Evolutionary conservation across 495 filamentous ascomycete genomes (phyloP), one percentile per base, ranked within the genome.

Genomic region (Pseudotulostoma volvatum): DNA sequence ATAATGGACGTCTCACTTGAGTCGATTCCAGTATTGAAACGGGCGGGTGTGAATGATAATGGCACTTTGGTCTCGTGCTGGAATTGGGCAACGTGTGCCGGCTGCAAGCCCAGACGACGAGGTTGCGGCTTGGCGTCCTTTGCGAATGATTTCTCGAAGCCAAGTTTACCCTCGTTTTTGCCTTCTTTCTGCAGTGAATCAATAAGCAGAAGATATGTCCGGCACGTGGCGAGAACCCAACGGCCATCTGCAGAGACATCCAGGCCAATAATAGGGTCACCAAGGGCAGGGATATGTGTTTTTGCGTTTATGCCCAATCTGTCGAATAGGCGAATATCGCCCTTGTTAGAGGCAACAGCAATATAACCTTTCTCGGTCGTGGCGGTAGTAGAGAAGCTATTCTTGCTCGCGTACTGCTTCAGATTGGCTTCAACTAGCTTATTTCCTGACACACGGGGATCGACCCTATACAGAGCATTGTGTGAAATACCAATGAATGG

Each of bases 301-400:
- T 97, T 97, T 13, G 90, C 90, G 49, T 93, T 93, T 60, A 96
- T 88, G 9, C 92, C 92, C 1, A 96, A 73, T 21, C 84, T 81
- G 57, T 97, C 92, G 51, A 96, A 96, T 54, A 97, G 73, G 33
- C 90, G 82, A 38, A 97, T 88, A 51, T 97, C 90, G 42, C 90
- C 90, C 64, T 97, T 97, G 64, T 85, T 92, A 21, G 84, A 93
- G 2, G 87, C 90, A 15, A 97, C 88, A 17, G 92, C 90, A 44
- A 97, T 80, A 49, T 96, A 90, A 11, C 90, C 90, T 57, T 95
- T 85, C 52, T 86, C 83, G 0, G 92, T 96, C 0, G 90, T 97
- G 19, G 90, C 84, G 19, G 88, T 66, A 14, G 90, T 76, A 0
- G 88, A 93, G 59, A 97, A 97, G 46, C 88, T 85, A 49, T 94